Conservation (phyloP, 495 filamentous ascomycete genomes). For the Amphirosellinia nigrospora region DNA sequence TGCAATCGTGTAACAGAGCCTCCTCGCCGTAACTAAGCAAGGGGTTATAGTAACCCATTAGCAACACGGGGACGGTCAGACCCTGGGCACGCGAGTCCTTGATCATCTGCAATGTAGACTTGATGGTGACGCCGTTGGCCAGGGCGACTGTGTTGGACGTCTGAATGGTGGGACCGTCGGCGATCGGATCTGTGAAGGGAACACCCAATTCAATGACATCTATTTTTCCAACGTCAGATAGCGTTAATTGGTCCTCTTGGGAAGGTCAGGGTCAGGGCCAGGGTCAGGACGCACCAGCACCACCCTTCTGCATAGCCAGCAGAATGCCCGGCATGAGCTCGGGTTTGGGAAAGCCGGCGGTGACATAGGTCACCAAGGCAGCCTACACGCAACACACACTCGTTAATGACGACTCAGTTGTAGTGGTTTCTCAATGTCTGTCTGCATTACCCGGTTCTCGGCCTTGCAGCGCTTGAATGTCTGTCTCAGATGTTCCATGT, state of each 20-base stretch:
- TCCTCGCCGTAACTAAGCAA: constrained; percentile 92
- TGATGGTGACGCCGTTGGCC: constrained; percentile 83
- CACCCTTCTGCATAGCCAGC: constrained; percentile 88
- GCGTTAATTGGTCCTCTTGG: constrained; percentile 14
- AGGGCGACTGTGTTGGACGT: constrained; percentile 88
- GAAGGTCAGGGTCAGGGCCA: too few relatives aligned
- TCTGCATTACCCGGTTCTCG: constrained; percentile 62
- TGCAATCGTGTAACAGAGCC: constrained; percentile 81
- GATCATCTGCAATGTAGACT: constrained; percentile 77
- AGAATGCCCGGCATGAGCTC: constrained; percentile 83
- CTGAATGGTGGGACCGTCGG: constrained; percentile 93
- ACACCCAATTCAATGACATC: constrained; percentile 86
- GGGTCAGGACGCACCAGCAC: constrained; percentile 71
- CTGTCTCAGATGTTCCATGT: constrained; percentile 79
- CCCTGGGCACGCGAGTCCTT: constrained; percentile 76
- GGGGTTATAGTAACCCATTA: constrained; percentile 99
- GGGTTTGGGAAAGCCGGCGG: constrained; percentile 88
- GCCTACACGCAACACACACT: constrained; percentile 50
- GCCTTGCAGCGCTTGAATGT: constrained; percentile 90
- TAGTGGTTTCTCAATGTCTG: too few relatives aligned
- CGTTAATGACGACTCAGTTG: constrained; percentile 6
- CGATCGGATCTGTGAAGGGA: constrained; percentile 98
- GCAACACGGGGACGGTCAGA: constrained; percentile 77
- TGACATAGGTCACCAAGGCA: constrained; percentile 94
- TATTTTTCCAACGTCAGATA: constrained; percentile 32